phyloP scores from a whole-genome alignment of 306 rosid genomes.

The Astragalus membranaceus region DNA sequence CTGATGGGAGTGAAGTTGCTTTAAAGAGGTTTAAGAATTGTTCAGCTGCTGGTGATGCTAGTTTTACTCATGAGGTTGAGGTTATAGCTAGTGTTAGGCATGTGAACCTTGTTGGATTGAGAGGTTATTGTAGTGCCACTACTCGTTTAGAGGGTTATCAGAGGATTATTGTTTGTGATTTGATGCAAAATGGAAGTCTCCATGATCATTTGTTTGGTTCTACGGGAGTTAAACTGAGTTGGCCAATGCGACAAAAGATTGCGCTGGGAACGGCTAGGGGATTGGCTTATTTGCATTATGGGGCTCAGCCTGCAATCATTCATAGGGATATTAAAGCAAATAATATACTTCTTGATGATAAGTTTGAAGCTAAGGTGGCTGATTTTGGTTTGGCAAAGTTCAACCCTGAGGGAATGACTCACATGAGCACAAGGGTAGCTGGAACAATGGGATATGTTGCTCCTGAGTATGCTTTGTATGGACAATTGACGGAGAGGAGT shows the following conservation, averaged over 20 bases:
- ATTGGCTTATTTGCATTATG: conserved; percentile 86
- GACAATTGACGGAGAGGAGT: conserved; percentile 86
- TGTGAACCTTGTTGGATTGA: conserved; percentile 76
- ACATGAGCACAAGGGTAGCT: conserved; percentile 94
- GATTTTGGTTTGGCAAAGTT: conserved; percentile 95
- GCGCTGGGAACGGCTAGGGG: conserved; percentile 91
- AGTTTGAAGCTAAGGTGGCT: conserved; percentile 77
- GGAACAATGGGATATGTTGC: conserved; percentile 98
- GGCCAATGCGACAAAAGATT: conserved; percentile 69
- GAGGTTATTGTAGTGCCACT: conserved; percentile 84
- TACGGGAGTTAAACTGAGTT: conserved; percentile 41
- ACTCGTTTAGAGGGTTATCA: conserved; percentile 76
- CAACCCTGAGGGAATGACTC: conserved; percentile 86
- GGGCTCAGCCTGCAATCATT: conserved; percentile 83
- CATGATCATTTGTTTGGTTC: conserved; percentile 77
- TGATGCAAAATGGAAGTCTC: conserved; percentile 84
- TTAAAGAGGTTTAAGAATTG: conserved; percentile 94
- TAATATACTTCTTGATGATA: conserved; percentile 85
- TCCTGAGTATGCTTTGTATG: conserved; percentile 92
- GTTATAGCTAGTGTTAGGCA: conserved; percentile 93
- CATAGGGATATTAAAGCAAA: conserved; percentile 91
- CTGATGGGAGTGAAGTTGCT: conserved; percentile 81
- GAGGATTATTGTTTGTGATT: conserved; percentile 85
- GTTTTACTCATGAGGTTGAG: conserved; percentile 79
- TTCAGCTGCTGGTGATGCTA: conserved; percentile 75